A percentile compares a stretch with the other conserved stretches of the same genome.
phyloP scores from a whole-genome alignment of 768 basidiomycete species.

The Phylloporus rhodoxanthus region DNA sequence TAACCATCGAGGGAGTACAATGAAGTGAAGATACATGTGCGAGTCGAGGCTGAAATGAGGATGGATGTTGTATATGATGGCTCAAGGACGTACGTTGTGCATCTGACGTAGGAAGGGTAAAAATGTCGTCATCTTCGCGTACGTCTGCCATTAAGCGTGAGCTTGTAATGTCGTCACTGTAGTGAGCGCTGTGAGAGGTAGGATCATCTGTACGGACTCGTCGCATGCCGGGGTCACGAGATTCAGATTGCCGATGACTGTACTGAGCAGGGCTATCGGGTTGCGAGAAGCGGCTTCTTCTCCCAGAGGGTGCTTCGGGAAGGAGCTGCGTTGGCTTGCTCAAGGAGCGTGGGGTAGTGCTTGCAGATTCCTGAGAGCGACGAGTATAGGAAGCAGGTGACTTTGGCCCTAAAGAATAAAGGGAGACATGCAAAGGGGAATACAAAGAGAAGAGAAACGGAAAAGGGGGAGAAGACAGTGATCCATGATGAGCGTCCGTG shows the following conservation, averaged over 20 bases:
- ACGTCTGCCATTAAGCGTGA: constrained; percentile 15
- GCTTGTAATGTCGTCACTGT: constrained; percentile 17
- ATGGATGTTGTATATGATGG: constrained; percentile 24
- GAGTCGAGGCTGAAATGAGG: constrained; percentile 26
- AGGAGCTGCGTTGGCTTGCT: constrained; percentile 15
- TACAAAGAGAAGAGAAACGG: constrained; percentile 27
- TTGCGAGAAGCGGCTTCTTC: constrained; percentile 24
- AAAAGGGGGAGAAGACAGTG: constrained; percentile 28
- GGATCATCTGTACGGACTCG: constrained; percentile 19
- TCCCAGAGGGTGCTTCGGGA: constrained; percentile 8
- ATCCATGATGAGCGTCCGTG: constrained; percentile 40
- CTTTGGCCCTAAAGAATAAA: constrained; percentile 39
- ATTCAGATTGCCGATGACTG: constrained; percentile 9
- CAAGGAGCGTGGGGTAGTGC: constrained; percentile 5
- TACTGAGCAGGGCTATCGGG: constrained; percentile 10
- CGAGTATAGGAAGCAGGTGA: constrained; percentile 33
- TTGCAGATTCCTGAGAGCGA: constrained; percentile 23
- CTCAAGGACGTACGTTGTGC: constrained; percentile 36
- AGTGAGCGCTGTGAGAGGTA: constrained; percentile 6
- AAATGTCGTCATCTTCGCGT: constrained; percentile 17
- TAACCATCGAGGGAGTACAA: constrained; percentile 14
- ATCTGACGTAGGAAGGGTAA: constrained; percentile 22
- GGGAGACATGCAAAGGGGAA: constrained; percentile 25
- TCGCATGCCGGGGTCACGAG: constrained; percentile 13
- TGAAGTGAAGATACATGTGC: constrained; percentile 16